Base-by-base conservation (phyloP, 192 early-diverging fungal genomes). In the Coemansia sp. region DNA sequence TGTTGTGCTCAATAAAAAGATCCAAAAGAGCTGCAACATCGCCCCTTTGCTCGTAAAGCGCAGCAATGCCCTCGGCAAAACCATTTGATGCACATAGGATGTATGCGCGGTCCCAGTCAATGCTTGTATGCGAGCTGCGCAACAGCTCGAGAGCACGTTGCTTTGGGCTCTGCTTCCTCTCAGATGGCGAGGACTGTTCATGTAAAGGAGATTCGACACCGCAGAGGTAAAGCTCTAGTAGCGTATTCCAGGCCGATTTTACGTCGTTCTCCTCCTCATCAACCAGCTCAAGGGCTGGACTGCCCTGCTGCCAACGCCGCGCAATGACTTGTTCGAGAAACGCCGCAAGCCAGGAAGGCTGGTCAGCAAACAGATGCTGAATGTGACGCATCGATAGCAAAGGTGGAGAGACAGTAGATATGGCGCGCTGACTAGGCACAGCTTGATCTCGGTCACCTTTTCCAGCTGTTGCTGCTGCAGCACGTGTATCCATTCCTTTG, bases 51-150 rank as follows among this genome's bases (percentile, higher is more conserved):
- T 96, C 90, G 60, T 95, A 93, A 21, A 98, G 81, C 68, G 89
- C 94, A 23, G 96, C 85, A 22, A 91, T 87, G 0, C 95, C 97
- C 1, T 89, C 89, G 51, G 87, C 85, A 73, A 97, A 98, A 0
- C 87, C 72, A 48, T 90, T 88, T 50, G 89, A 83, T 32, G 94
- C 90, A 62, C 95, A 97, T 6, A 98, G 82, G 7, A 98, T 89
- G 53, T 96, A 81, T 1, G 95, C 95, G 21, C 96, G 92, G 65
- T 97, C 94, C 58, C 89, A 84, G 79, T 98, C 96, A 63, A 95
- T 93, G 14, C 70, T 72, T 4, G 93, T 86, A 56, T 73, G 80
- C 2, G 89, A 83, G 64, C 88, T 84, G 51, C 87, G 82, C 32
- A 98, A 65, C 48, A 98, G 59, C 18, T 69, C 81, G 64, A 95